Conservation (phyloP, 1,284 basidiomycete genomes). For the Ceratobasidium theobromae region DNA sequence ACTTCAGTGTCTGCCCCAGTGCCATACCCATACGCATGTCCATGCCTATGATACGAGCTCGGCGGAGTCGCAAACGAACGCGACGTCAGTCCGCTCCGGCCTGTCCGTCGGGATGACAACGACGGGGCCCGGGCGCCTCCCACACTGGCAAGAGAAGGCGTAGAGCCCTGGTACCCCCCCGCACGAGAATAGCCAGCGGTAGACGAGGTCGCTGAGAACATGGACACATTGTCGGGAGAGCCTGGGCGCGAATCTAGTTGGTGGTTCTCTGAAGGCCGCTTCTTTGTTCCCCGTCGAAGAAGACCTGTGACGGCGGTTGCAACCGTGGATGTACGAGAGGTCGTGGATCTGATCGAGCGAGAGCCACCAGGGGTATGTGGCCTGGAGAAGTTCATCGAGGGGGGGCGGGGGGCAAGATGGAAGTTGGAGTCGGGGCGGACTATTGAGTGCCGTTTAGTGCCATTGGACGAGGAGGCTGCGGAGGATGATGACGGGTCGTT, state of each 20-base stretch:
- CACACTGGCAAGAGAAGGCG: neutral
- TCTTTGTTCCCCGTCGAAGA: conserved; percentile 14
- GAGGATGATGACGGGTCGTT: neutral
- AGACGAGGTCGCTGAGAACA: conserved; percentile 19
- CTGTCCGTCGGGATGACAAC: conserved; percentile 20
- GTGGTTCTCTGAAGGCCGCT: neutral
- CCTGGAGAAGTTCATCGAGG: conserved; percentile 13
- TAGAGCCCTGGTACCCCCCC: neutral
- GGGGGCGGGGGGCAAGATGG: conserved; percentile 24
- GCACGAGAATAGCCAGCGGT: neutral
- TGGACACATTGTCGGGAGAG: conserved; percentile 18
- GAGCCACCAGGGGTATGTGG: conserved; percentile 16
- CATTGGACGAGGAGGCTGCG: neutral
- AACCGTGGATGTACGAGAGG: conserved; percentile 20
- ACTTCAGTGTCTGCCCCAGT: conserved; percentile 9
- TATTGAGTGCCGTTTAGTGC: conserved; percentile 22
- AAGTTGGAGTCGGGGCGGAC: conserved; percentile 29
- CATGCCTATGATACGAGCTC: conserved; percentile 21
- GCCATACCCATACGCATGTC: neutral
- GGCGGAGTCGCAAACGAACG: conserved; percentile 20
- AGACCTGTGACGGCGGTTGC: conserved; percentile 27
- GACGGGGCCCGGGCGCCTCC: conserved; percentile 13
- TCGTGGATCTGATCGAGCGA: conserved; percentile 23
- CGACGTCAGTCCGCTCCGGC: conserved; percentile 12
- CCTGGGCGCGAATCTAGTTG: neutral